These are phyloP conservation scores for Aquilaria sinensis DNA, from an alignment of 345 rosid species.

Conservation along the genomic window DNA sequence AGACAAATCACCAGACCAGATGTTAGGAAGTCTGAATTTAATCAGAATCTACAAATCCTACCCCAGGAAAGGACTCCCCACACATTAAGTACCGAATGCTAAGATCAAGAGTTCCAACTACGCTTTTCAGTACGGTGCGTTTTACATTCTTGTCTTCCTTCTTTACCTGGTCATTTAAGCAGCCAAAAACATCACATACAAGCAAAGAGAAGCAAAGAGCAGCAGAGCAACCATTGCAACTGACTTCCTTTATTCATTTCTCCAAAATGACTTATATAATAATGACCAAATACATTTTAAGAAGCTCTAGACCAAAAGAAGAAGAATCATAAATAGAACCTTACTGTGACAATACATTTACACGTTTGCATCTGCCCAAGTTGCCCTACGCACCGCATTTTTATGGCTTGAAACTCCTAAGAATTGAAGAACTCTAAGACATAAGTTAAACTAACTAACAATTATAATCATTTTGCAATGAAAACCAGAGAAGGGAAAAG, in stretches of 20 bases:
- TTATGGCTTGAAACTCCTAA: constrained; percentile 83
- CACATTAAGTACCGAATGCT: constrained; percentile 51
- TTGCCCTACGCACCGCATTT: constrained; percentile 40
- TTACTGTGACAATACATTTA: constrained; percentile 64
- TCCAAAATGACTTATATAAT: background rate
- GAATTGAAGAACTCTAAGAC: constrained; percentile 5
- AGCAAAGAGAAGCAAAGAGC: background rate
- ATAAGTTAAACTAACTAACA: too few species aligned
- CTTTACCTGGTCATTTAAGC: constrained; percentile 44
- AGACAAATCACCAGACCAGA: constrained; percentile 5
- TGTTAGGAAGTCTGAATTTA: constrained; percentile 6
- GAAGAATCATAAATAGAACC: constrained; percentile 7
- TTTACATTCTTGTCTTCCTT: constrained; percentile 51
- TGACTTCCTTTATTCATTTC: constrained; percentile 3
- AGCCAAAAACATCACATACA: constrained; percentile 1
- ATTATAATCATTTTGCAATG: too few species aligned
- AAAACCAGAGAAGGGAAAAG: too few species aligned
- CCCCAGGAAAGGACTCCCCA: constrained; percentile 93
- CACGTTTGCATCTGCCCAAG: constrained; percentile 49
- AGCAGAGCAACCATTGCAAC: background rate
- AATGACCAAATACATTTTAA: constrained; percentile 2
- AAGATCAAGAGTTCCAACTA: constrained; percentile 87
- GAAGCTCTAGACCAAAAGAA: background rate
- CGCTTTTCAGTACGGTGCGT: constrained; percentile 64
- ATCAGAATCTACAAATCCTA: constrained; percentile 13